phyloP scores from a whole-genome alignment of 2,329 filamentous ascomycete genomes.

The Onygena corvina region DNA sequence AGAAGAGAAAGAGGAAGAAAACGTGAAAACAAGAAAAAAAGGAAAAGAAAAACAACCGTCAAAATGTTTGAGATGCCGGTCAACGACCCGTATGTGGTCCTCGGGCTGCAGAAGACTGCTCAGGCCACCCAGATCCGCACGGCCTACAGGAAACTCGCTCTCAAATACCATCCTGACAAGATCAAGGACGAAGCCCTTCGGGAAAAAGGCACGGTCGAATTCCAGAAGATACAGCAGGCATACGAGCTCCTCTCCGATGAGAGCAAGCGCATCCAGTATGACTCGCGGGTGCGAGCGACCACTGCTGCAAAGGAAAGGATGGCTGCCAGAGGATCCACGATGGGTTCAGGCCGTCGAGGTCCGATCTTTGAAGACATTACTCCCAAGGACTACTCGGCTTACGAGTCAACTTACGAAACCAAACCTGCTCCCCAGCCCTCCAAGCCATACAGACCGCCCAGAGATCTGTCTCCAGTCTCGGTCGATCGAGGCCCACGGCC shows the following conservation, averaged over 20 bases:
- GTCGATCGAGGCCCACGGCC: constrained; percentile 34
- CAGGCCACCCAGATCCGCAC: constrained; percentile 60
- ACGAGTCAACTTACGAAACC: constrained; percentile 12
- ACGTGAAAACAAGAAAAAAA: too few species aligned
- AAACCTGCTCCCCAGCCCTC: constrained; percentile 17
- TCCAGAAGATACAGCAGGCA: constrained; percentile 82
- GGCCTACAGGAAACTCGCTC: constrained; percentile 71
- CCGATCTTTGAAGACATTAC: constrained; percentile 17
- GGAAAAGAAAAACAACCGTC: too few species aligned
- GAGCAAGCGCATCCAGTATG: constrained; percentile 58
- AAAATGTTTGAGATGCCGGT: neutral
- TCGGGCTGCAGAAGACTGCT: constrained; percentile 63
- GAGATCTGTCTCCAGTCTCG: constrained; percentile 23
- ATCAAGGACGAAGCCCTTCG: constrained; percentile 67
- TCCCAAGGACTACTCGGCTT: constrained; percentile 35
- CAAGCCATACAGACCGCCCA: constrained; percentile 18
- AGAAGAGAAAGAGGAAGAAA: too few species aligned
- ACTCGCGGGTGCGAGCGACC: constrained; percentile 45
- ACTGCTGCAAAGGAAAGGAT: neutral
- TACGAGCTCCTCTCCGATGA: constrained; percentile 85
- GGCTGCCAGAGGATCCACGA: constrained; percentile 21
- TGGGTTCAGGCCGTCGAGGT: constrained; percentile 53
- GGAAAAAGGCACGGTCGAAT: constrained; percentile 68
- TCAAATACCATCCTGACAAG: constrained; percentile 88
- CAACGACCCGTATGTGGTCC: constrained; percentile 61